A percentile compares a stretch with the other conserved stretches of the same genome.
Evolutionary conservation across 768 basidiomycete genomes (phyloP).

Genomic region (Leucosporidium scottii): DNA sequence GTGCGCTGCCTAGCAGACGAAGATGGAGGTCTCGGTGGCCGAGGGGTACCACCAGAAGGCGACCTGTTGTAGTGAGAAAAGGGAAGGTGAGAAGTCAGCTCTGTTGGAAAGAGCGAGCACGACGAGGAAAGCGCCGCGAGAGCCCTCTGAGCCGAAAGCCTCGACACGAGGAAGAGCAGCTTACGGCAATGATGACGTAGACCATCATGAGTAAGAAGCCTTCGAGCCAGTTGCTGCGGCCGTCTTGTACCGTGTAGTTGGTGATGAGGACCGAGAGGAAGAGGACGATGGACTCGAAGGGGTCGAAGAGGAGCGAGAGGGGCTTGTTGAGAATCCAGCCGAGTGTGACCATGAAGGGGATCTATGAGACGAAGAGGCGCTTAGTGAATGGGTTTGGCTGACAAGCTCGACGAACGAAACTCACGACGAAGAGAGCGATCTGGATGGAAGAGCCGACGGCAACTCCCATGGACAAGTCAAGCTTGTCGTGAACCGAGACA

Average conservation of each 20-base stretch:
- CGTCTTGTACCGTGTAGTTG: slow-evolving; percentile 30
- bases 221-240: slow-evolving; percentile 21
- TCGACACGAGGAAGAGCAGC: slow-evolving; percentile 12
- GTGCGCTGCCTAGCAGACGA: too few species aligned
- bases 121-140: too few species aligned
- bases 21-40: too few species aligned
- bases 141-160: background rate
- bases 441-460: slow-evolving; percentile 50
- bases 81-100: too few species aligned
- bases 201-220: slow-evolving; percentile 30
- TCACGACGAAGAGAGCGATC: slow-evolving; percentile 2
- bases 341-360: slow-evolving; percentile 56
- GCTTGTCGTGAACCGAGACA: slow-evolving; percentile 77
- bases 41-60: too few species aligned
- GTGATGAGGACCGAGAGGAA: slow-evolving; percentile 32
- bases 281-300: slow-evolving; percentile 32
- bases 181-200: slow-evolving; percentile 24
- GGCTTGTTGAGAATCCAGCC: slow-evolving; percentile 72
- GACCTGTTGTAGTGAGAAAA: too few species aligned
- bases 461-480: slow-evolving; percentile 77
- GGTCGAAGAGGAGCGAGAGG: slow-evolving; percentile 26
- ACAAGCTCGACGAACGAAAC: slow-evolving; percentile 55
- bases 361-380: slow-evolving; percentile 59
- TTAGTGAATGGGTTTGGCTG: slow-evolving; percentile 56
- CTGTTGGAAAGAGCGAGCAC: too few species aligned